Evolutionary conservation across 495 filamentous ascomycete species (phyloP), one percentile per base, ranked within the genome.

Genomic region (Cenococcum geophilum): DNA sequence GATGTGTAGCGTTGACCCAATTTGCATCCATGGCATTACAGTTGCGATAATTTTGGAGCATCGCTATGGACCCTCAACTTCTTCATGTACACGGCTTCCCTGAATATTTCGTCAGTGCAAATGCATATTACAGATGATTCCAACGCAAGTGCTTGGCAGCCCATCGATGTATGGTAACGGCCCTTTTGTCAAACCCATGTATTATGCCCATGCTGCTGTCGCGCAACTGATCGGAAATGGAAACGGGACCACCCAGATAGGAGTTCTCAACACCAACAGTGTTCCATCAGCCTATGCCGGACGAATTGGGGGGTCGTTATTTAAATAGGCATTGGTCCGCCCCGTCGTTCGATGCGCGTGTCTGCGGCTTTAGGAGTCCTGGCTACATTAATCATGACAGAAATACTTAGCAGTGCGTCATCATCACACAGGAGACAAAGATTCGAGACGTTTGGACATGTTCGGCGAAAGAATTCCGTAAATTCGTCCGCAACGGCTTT

Each of bases 61-160:
- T 61, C 65, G 10, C 42, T 68, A n/a, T 68, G 65, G 65, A 68
- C 65, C 1, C 65, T 68, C 34, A 68, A 68, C 49, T 68, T 68
- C 58, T 68, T 68, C 58, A 35, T 60, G 25, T 68, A 64, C 48
- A 36, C 70, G 5, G 70, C 74, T 0, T 68, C 61, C n/a, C 58
- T 72, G 16, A 70, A 72, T 50, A 67, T 76, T 43, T 50, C 68
- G 0, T 69, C 71, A 1, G 69, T 76, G 9, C 68, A 71, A 18
- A 63, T 74, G 62, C 74, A 76, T 69, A 75, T 75, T 73, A 75
- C 71, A 16, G 69, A 72, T 59, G 73, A 72, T 65, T 72, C 70
- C 9, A 69, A 66, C 61, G 70, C 70, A 0, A 57, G 49, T 52
- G 67, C 74, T 12, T 76, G 74, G 74, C 67, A 71, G 56, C 74